These are phyloP conservation scores for Protea cynaroides DNA, from an alignment of 164 flowering plant genomes.

Conservation along the genomic window DNA sequence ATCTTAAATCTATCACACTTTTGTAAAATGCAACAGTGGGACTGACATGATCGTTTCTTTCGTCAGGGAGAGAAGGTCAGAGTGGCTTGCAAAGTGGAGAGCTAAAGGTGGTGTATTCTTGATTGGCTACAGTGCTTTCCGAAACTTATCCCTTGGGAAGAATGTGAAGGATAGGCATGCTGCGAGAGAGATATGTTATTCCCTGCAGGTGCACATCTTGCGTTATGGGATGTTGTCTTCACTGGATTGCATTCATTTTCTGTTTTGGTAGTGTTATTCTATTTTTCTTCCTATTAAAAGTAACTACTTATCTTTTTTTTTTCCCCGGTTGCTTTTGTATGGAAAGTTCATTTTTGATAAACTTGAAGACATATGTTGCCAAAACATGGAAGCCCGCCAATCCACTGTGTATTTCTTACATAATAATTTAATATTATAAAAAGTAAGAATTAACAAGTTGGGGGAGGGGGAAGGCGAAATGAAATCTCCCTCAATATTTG, in stretches of 20 bases:
- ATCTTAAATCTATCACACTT: too few relatives aligned
- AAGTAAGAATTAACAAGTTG: too few relatives aligned
- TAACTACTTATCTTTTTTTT: not conserved
- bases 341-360: too few relatives aligned
- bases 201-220: slow-evolving; percentile 56
- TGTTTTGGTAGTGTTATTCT: not conserved
- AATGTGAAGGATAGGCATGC: slow-evolving; percentile 56
- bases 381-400: too few relatives aligned
- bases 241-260: not conserved
- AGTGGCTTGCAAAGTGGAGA: slow-evolving; percentile 85
- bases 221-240: not conserved
- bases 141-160: slow-evolving; percentile 82
- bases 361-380: too few relatives aligned
- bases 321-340: too few relatives aligned
- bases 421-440: too few relatives aligned
- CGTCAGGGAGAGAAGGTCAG: slow-evolving; percentile 68
- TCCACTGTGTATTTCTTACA: too few relatives aligned
- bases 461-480: too few relatives aligned
- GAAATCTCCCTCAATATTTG: too few relatives aligned
- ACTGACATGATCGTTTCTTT: slow-evolving; percentile 4
- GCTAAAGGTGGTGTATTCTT: slow-evolving; percentile 85
- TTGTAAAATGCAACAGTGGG: not conserved
- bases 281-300: not conserved
- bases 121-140: slow-evolving; percentile 84
- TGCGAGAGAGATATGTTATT: slow-evolving; percentile 56